These are phyloP conservation scores for Phragmites australis DNA, from an alignment of 176 grass and related monocot species.

Conservation along the genomic window DNA sequence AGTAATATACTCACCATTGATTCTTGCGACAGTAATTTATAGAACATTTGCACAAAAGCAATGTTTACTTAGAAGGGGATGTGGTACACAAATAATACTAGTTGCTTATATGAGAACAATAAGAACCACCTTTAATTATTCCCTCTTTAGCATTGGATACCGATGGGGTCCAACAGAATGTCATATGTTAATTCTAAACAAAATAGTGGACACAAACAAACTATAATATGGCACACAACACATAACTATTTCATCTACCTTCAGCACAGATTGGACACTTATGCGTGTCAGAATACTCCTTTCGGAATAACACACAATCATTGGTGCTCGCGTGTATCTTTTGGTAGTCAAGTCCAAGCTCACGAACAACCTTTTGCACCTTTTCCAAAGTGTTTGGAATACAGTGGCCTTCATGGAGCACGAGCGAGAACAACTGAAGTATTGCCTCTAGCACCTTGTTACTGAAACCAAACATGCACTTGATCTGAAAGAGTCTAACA, in stretches of 20 bases:
- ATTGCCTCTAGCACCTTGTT: background rate
- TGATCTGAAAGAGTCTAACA: background rate
- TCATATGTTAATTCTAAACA: constrained; percentile 12
- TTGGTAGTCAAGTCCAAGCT: background rate
- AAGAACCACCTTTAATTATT: constrained; percentile 36
- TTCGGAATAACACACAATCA: background rate
- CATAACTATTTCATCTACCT: background rate
- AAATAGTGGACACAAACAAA: background rate
- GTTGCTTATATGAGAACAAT: constrained; percentile 15
- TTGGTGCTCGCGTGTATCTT: background rate
- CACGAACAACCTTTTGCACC: background rate
- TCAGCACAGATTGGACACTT: background rate
- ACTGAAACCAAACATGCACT: background rate
- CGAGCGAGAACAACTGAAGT: background rate
- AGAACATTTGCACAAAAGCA: background rate
- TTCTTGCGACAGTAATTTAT: background rate
- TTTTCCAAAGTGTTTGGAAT: background rate
- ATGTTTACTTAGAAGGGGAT: constrained; percentile 8
- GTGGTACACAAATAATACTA: background rate
- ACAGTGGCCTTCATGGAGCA: background rate
- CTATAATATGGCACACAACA: constrained; percentile 7
- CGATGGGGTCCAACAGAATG: constrained; percentile 10
- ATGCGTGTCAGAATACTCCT: background rate
- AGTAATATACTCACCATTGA: no score
- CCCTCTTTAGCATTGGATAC: constrained; percentile 32